Percentiles rank a stretch among this genome's conserved stretches.
phyloP scores from a whole-genome alignment of 2,329 filamentous ascomycete species.

The Colletotrichum orbiculare region DNA sequence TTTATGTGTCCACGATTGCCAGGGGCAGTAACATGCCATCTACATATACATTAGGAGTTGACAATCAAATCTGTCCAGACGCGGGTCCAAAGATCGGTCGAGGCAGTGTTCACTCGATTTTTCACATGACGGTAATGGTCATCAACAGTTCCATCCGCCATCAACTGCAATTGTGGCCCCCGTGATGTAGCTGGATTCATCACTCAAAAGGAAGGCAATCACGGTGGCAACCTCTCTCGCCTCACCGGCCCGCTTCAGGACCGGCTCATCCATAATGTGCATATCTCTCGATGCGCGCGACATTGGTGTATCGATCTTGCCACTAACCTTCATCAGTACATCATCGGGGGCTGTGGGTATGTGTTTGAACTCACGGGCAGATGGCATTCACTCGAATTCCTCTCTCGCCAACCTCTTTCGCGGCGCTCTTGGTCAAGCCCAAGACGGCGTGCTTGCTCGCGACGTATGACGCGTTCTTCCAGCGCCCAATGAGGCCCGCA shows the following conservation, averaged over 20 bases:
- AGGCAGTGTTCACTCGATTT: too few relatives aligned
- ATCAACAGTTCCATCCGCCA: constrained; percentile 44
- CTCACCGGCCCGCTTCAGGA: constrained; percentile 39
- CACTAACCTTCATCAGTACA: constrained; percentile 29
- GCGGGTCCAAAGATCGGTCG: too few relatives aligned
- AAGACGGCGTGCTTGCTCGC: constrained; percentile 47
- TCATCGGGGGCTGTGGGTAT: neutral
- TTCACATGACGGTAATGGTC: too few relatives aligned
- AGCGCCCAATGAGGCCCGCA: constrained; percentile 51
- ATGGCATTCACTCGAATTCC: constrained; percentile 45
- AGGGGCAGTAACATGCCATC: too few relatives aligned
- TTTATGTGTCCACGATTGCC: too few relatives aligned
- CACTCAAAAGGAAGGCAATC: constrained; percentile 44
- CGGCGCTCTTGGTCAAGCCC: constrained; percentile 44
- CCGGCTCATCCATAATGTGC: constrained; percentile 35
- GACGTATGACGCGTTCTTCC: constrained; percentile 44
- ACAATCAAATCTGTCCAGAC: too few relatives aligned
- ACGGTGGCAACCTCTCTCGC: constrained; percentile 43
- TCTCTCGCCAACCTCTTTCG: constrained; percentile 43
- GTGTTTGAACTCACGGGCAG: constrained; percentile 41
- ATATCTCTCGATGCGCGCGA: constrained; percentile 35
- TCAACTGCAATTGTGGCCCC: constrained; percentile 41
- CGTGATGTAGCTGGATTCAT: constrained; percentile 43
- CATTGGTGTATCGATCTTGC: constrained; percentile 46
- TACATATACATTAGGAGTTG: too few relatives aligned